Evolutionary conservation across 2,329 filamentous ascomycete genomes (phyloP), one percentile per base, ranked within the genome.

Genomic region (Sclerotinia borealis): DNA sequence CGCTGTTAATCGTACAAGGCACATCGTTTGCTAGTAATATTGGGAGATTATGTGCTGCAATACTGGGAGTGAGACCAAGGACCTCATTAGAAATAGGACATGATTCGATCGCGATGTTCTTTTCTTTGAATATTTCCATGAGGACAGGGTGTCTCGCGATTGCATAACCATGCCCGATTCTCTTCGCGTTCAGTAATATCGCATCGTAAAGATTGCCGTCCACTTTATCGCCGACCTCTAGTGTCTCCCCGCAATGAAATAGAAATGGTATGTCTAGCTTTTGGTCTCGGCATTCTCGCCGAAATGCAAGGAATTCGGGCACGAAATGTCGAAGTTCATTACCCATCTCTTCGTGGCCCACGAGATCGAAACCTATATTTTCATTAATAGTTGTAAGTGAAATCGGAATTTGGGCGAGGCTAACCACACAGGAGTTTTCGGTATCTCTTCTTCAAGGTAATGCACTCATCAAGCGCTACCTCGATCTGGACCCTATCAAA

Each of bases 31-130:
- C 88, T 61, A 92, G 78, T 29, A 92, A 77, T 65, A 81, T 79
- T 45, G 90, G 90, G 72, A 88, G 84, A 19, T 86, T 77, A 70
- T 92, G 89, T 15, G 88, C 86, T 43, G 82, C 81, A 63, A 86
- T 81, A 51, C 84, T 81, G 10, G 85, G 81, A 58, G 87, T 89
- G 22, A 92, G 79, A 39, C 89, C 88, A 22, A 92, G 76, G 0
- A 92, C 79, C 77, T 92, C 89, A 71, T 92, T 92, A 0, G 88
- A 91, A 56, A 91, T 91, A 0, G 89, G 89, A 68, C 89, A 92
- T 1, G 90, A 77, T 76, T 92, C 89, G n/a, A 92, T 79, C 68
- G 88, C 90, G 39, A 92, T 83, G 11, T 80, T 79, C n/a, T 79
- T 78, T 64, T 79, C 75, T 74, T 83, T 86, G 81, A 91, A 89